phyloP scores from a whole-genome alignment of 2,329 filamentous ascomycete genomes.

The Xylariaceae sp. region DNA sequence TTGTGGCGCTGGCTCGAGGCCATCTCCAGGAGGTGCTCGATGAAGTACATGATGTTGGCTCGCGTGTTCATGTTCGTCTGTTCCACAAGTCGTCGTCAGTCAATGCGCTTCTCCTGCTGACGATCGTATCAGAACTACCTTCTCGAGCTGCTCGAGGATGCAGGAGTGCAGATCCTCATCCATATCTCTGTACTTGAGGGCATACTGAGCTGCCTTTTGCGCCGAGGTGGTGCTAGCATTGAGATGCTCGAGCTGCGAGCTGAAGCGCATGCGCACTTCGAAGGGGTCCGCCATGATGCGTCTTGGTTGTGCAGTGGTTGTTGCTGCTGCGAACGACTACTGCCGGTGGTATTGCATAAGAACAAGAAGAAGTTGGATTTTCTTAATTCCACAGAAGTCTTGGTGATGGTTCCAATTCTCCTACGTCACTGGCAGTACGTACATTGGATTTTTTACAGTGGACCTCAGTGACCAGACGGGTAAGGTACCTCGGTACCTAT shows the following conservation, averaged over 20 bases:
- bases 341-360: background rate
- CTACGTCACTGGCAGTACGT: background rate
- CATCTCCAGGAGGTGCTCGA: conserved; percentile 89
- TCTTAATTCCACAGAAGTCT: background rate
- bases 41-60: conserved; percentile 99
- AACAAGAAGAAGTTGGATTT: background rate
- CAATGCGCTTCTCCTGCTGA: background rate
- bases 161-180: conserved; percentile 97
- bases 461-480: no score
- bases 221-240: conserved; percentile 85
- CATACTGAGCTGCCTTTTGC: conserved; percentile 91
- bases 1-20: conserved; percentile 69
- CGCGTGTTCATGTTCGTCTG: conserved; percentile 93
- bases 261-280: conserved; percentile 97
- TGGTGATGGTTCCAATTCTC: background rate
- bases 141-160: conserved; percentile 91
- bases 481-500: no score
- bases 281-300: conserved; percentile 71
- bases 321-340: background rate
- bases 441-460: background rate
- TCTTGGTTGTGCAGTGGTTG: background rate
- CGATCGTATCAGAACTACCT: conserved; percentile 41
- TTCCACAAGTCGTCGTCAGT: conserved; percentile 8
- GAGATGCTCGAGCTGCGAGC: conserved; percentile 78
- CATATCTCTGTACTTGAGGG: conserved; percentile 87